These are phyloP conservation scores for Trametes sanguinea DNA, from an alignment of 768 basidiomycete species.

Conservation along the genomic window DNA sequence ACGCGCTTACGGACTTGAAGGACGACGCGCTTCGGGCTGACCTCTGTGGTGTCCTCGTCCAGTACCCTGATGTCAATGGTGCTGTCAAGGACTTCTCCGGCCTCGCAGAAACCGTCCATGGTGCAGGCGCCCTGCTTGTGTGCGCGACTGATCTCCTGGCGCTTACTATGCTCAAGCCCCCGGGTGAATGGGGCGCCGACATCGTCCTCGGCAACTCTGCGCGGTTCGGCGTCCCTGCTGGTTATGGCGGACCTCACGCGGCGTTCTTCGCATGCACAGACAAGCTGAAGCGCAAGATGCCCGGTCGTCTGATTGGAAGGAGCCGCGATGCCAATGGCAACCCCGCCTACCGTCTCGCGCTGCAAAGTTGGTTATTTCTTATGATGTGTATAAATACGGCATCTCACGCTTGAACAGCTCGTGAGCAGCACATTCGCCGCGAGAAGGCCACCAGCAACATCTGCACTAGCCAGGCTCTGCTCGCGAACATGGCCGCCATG, in stretches of 20 bases:
- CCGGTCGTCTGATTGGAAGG: slow-evolving; percentile 92
- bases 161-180: slow-evolving; percentile 88
- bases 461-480: slow-evolving; percentile 95
- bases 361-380: slow-evolving; percentile 72
- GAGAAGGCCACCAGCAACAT: slow-evolving; percentile 99
- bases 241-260: slow-evolving; percentile 97
- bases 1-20: slow-evolving; percentile 51
- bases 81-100: slow-evolving; percentile 70
- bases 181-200: slow-evolving; percentile 99
- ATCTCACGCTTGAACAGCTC: slow-evolving; percentile 51
- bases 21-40: slow-evolving; percentile 58
- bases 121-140: slow-evolving; percentile 75
- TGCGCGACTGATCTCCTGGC: slow-evolving; percentile 93
- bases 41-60: slow-evolving; percentile 85
- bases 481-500: slow-evolving; percentile 99
- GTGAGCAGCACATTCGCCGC: slow-evolving; percentile 95
- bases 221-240: slow-evolving; percentile 94
- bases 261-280: slow-evolving; percentile 97
- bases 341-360: slow-evolving; percentile 86
- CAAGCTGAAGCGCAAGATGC: slow-evolving; percentile 94
- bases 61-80: slow-evolving; percentile 94
- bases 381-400: background rate
- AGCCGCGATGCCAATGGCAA: slow-evolving; percentile 85
- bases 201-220: slow-evolving; percentile 94
- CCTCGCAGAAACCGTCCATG: slow-evolving; percentile 70